Conservation (phyloP, 352 stramenopile species). For the Pythium vanterpoolii region DNA sequence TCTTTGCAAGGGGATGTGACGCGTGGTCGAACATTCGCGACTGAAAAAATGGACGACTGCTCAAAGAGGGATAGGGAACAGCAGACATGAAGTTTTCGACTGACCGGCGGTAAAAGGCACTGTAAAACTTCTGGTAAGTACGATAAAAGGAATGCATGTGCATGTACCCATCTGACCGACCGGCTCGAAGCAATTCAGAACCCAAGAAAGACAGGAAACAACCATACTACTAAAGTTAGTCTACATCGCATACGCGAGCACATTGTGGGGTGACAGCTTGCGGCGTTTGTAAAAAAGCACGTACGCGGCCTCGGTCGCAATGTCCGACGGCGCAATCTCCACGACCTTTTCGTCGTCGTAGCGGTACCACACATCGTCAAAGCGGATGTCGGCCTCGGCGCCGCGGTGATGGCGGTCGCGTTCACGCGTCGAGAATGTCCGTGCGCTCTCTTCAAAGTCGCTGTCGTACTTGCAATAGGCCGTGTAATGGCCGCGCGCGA, state of each 20-base stretch:
- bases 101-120: neutral
- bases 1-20: too few relatives aligned
- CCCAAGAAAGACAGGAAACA: neutral
- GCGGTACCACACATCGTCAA: constrained; percentile 69
- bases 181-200: neutral
- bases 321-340: constrained; percentile 64
- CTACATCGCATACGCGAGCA: constrained; percentile 63
- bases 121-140: constrained; percentile 7
- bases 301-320: constrained; percentile 85
- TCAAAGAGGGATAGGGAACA: neutral
- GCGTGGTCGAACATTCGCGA: constrained; percentile 4
- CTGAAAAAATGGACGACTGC: constrained; percentile 23
- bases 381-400: constrained; percentile 32
- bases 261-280: constrained; percentile 63
- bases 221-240: neutral
- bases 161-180: constrained; percentile 1
- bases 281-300: constrained; percentile 91
- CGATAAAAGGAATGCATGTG: neutral
- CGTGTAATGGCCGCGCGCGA: constrained; percentile 96
- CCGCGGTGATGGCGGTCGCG: constrained; percentile 18
- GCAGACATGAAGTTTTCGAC: neutral
- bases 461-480: constrained; percentile 74
- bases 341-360: constrained; percentile 84
- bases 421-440: constrained; percentile 38
- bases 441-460: constrained; percentile 57